Conservation (phyloP, 441 rosid genomes). For the Flueggea neowawraea region DNA sequence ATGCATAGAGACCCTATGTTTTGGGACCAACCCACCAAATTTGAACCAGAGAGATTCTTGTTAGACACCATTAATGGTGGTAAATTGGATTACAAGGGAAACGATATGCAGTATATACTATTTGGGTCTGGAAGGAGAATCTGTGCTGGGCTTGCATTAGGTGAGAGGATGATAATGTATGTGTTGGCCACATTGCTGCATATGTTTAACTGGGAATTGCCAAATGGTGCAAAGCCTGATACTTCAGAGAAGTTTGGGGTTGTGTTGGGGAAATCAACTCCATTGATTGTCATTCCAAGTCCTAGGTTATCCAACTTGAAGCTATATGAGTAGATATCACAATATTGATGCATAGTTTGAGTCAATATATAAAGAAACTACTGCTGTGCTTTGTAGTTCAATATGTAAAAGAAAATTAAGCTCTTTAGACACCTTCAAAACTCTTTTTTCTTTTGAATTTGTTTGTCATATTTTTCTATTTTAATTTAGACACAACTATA, state of each 20-base stretch:
- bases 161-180: conserved; percentile 15
- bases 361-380: no score
- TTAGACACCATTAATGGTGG: background rate
- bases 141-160: conserved; percentile 14
- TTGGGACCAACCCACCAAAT: conserved; percentile 33
- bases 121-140: conserved; percentile 19
- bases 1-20: conserved; percentile 35
- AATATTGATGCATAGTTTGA: no score
- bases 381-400: no score
- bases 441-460: no score
- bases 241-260: conserved; percentile 13
- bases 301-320: conserved; percentile 2
- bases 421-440: no score
- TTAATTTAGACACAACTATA: no score
- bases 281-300: conserved; percentile 10
- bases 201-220: conserved; percentile 11
- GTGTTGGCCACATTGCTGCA: conserved; percentile 12
- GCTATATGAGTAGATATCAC: background rate
- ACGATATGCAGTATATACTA: conserved; percentile 14
- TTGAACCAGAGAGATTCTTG: conserved; percentile 16
- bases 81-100: conserved; percentile 10
- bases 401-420: no score
- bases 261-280: conserved; percentile 6
- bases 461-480: no score
- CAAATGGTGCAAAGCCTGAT: conserved; percentile 3